Conservation (phyloP, 2,329 filamentous ascomycete species). For the Ceratocystis huliohia region DNA sequence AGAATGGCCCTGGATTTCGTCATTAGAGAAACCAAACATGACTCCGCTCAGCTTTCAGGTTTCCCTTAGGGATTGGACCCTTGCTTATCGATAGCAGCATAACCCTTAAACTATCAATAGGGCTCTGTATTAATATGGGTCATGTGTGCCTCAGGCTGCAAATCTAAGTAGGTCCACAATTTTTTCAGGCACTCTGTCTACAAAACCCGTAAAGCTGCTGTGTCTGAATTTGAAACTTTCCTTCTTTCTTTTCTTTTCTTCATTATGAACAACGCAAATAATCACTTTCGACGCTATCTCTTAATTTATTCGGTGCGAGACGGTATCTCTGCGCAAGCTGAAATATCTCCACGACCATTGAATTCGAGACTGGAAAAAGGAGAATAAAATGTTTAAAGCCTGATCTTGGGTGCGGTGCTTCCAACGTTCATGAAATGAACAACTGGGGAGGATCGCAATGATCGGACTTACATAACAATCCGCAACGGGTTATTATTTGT, state of each 20-base stretch:
- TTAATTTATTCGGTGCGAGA: constrained; percentile 33
- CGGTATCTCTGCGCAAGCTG: constrained; percentile 27
- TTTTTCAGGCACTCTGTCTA: not conserved
- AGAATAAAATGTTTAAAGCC: constrained; percentile 37
- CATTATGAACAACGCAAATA: constrained; percentile 38
- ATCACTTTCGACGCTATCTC: constrained; percentile 33
- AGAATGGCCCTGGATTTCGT: not conserved
- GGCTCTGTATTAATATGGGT: not conserved
- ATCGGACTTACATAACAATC: constrained; percentile 41
- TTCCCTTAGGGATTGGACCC: not conserved
- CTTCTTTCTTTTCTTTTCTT: constrained; percentile 26
- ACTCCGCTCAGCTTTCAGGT: not conserved
- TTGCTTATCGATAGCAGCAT: no score
- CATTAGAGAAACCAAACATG: not conserved
- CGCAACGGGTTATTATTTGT: not conserved
- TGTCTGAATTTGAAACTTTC: constrained; percentile 21
- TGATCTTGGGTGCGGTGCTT: constrained; percentile 50
- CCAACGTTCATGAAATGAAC: constrained; percentile 29
- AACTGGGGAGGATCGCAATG: constrained; percentile 46
- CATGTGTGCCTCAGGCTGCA: not conserved
- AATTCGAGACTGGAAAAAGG: constrained; percentile 37
- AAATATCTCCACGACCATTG: constrained; percentile 37
- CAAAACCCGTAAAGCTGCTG: not conserved
- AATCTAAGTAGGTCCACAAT: not conserved
- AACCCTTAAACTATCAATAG: no score